Percentiles rank a stretch among this genome's conserved stretches.
phyloP scores from a whole-genome alignment of 441 rosid species.

The Iberis amara region DNA sequence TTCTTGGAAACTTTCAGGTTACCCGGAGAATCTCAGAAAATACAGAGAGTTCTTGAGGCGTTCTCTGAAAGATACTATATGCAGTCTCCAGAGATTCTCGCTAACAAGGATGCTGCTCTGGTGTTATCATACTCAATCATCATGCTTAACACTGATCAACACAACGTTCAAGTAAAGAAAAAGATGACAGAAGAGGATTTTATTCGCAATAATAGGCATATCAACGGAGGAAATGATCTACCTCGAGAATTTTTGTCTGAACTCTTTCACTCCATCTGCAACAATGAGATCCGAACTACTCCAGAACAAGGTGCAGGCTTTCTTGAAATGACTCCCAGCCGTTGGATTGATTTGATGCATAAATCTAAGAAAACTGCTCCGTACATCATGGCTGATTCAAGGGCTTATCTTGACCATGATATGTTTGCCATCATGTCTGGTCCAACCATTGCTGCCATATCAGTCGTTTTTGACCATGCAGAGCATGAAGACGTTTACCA shows the following conservation, averaged over 20 bases:
- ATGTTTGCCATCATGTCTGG: conserved; percentile 93
- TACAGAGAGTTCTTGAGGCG: conserved; percentile 72
- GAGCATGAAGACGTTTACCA: conserved; percentile 88
- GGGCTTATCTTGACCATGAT: conserved; percentile 78
- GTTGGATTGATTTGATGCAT: conserved; percentile 92
- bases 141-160: conserved; percentile 76
- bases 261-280: conserved; percentile 64
- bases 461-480: conserved; percentile 96
- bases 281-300: conserved; percentile 70
- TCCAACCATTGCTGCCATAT: conserved; percentile 94
- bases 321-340: conserved; percentile 90
- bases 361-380: conserved; percentile 82
- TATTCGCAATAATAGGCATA: conserved; percentile 65
- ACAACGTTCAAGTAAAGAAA: conserved; percentile 73
- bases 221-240: conserved; percentile 69
- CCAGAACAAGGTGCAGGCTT: conserved; percentile 91
- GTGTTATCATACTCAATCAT: conserved; percentile 70
- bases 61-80: conserved; percentile 72
- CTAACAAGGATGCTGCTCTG: conserved; percentile 71
- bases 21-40: conserved; percentile 76
- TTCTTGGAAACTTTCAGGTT: conserved; percentile 71
- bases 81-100: conserved; percentile 67
- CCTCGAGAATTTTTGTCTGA: conserved; percentile 66
- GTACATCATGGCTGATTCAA: conserved; percentile 61
- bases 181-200: conserved; percentile 84